Base-by-base conservation (phyloP, 176 grass and related monocot genomes). In the Themeda triandra region DNA sequence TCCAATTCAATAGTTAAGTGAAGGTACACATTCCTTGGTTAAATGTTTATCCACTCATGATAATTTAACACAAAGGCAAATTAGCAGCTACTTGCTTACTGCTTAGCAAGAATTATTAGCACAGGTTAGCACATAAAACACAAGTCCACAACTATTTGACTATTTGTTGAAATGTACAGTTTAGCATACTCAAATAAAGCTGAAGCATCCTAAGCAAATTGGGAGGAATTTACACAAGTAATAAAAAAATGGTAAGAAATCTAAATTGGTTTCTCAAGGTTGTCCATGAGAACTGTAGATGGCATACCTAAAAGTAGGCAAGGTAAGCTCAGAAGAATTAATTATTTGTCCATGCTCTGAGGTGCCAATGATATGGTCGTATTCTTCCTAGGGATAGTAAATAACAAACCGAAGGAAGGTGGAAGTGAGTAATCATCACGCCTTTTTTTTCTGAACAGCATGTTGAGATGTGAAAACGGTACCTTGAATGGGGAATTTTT, bases 301-400 rank as follows among this genome's bases (percentile, higher is more conserved):
- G 4, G 44, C 74, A 63, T 94, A 95, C 93, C 87, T 92, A 82
- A 95, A 94, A 75, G 69, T 87, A 86, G 93, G 93, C 71, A 95
- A 90, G 48, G 63, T 73, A 84, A 98, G 91, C 86, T 98, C 93
- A 23, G 96, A 95, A 85, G 96, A 98, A 85, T 62, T 92, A 81
- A 98, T 84, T 54, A 81, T 90, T 73, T 88, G 65, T 19, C 96
- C 96, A 87, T 95, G 96, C 91, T 98, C 96, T 39, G 96, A 98
- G 80, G 96, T 98, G 56, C 96, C 96, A 60, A 98, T 95, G 64
- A 98, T 88, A 87, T 95, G 87, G 89, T 98, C 91, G 49, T 98
- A 98, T 92, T 86, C 89, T 80, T 90, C 87, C 96, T 98, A 92
- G 12, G 78, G 69, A 75, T 45, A 83, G 42, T 66, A 64, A 78